Base-by-base conservation (phyloP, 352 stramenopile species). In the Blastocystis sp. region DNA sequence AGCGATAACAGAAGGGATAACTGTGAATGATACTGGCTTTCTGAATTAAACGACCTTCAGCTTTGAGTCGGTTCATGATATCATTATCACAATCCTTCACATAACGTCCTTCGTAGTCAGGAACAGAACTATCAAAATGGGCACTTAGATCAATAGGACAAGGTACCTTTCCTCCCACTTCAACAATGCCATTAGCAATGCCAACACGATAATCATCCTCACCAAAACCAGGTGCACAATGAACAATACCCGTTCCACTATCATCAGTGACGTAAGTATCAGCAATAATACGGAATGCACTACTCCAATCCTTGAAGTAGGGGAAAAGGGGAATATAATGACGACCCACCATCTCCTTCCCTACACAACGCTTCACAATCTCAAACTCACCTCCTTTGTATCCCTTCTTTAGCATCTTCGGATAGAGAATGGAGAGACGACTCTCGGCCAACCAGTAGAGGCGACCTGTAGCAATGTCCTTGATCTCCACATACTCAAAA, bases 121-220 rank as follows among this genome's bases (percentile, higher is more conserved):
- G 62, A 7, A 88, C 77, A 30, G 24, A n/a, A 24, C 24, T 30
- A 30, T 68, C 53, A 90, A 99, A 99, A 59, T 93, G 90, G 35
- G 97, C 97, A 91, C 98, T 98, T 69, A 94, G 94, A 91, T 99
- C 97, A 9, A 99, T 93, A 64, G 97, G 96, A 90, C 97, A 98
- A 27, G 97, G 97, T 59, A 99, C 90, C 30, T 92, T 92, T 57
- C 91, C 92, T 69, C 96, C 97, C 92, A 98, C 98, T 69, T 95
- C 92, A 59, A 97, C 95, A 68, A 99, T 93, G 33, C 94, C 94
- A 88, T 98, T 92, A 51, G 94, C 95, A 58, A 99, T 91, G 90
- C 97, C 99, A 42, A 99, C 97, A 60, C 97, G 95, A 93, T 98
- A 99, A 97, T 99, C 97, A 91, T 99, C 97, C 91, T 99, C 97